Conservation (phyloP, 495 filamentous ascomycete genomes). For the Aspergillus diversus region DNA sequence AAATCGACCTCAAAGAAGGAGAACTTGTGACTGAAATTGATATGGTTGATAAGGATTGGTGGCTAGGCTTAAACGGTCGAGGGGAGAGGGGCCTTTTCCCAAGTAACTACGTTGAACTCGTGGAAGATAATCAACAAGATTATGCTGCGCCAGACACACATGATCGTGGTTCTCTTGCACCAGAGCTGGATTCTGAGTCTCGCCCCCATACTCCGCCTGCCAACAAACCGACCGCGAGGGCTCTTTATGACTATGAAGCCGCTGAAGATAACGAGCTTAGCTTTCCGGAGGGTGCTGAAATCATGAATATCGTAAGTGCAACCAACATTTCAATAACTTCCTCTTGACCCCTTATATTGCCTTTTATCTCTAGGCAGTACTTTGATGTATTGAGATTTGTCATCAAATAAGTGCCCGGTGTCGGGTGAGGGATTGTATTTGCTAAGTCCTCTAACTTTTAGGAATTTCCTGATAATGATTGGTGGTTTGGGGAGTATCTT, state of each 20-base stretch:
- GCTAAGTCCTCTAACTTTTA: constrained; percentile 34
- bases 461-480: constrained; percentile 98
- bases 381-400: not conserved
- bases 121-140: constrained; percentile 57
- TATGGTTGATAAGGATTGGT: constrained; percentile 97
- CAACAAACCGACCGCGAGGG: constrained; percentile 69
- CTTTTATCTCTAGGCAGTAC: not conserved
- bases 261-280: constrained; percentile 96
- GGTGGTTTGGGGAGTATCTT: constrained; percentile 90
- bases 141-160: constrained; percentile 26
- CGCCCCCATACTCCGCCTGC: constrained; percentile 18
- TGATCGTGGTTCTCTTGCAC: constrained; percentile 36
- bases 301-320: constrained; percentile 64
- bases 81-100: constrained; percentile 92
- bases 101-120: constrained; percentile 91
- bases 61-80: constrained; percentile 82
- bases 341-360: not conserved
- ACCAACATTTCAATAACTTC: not conserved
- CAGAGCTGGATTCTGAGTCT: constrained; percentile 31
- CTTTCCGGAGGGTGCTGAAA: constrained; percentile 86
- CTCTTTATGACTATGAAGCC: constrained; percentile 95
- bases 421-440: not conserved
- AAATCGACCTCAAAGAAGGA: constrained; percentile 88
- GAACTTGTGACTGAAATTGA: constrained; percentile 94
- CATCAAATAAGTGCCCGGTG: not conserved